These are phyloP conservation scores for Ganoderma sp. DNA, from an alignment of 1,284 basidiomycete genomes.

Conservation along the genomic window DNA sequence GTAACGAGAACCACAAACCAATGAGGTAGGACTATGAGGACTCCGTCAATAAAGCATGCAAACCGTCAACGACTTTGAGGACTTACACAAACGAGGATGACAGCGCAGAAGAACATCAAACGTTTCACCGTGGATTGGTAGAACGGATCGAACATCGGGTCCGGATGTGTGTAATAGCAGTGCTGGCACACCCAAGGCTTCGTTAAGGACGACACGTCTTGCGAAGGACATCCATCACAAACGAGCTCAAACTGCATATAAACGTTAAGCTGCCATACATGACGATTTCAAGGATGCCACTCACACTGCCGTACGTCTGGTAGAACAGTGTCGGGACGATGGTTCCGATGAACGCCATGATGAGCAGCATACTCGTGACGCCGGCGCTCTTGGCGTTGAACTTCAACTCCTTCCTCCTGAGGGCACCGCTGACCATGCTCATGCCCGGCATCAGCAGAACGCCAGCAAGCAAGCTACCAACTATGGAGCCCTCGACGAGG, in stretches of 20 bases:
- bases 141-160: constrained; percentile 93
- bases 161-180: constrained; percentile 95
- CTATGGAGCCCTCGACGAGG: constrained; percentile 96
- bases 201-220: constrained; percentile 38
- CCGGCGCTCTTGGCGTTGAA: constrained; percentile 99
- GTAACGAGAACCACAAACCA: constrained; percentile 98
- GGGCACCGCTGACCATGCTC: constrained; percentile 95
- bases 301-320: constrained; percentile 95
- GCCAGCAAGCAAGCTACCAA: constrained; percentile 93
- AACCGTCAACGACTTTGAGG: constrained; percentile 3
- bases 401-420: constrained; percentile 92
- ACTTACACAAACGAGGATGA: constrained; percentile 86
- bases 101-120: constrained; percentile 95
- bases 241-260: constrained; percentile 85
- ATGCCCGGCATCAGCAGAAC: constrained; percentile 96
- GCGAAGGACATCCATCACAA: constrained; percentile 85
- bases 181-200: constrained; percentile 86
- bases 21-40: constrained; percentile 87
- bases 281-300: constrained; percentile 43
- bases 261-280: constrained; percentile 10
- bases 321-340: constrained; percentile 97
- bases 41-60: constrained; percentile 16
- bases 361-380: constrained; percentile 99
- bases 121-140: constrained; percentile 95
- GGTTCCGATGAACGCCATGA: constrained; percentile 99